Evolutionary conservation across 2,329 filamentous ascomycete species (phyloP).

Genomic region (Huntiella bhutanensis): DNA sequence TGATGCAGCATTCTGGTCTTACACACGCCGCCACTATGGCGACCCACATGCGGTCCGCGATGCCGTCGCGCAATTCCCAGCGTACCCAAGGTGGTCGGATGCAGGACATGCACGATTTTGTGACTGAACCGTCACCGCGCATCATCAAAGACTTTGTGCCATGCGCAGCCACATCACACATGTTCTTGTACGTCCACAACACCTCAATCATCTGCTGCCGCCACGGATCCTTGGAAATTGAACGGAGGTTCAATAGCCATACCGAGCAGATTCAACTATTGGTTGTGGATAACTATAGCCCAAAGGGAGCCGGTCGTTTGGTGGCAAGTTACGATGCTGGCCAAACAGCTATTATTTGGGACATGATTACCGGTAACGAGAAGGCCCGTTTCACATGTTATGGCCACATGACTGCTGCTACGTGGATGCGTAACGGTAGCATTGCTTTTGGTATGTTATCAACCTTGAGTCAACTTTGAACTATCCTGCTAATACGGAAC

Average conservation of each 20-base stretch:
- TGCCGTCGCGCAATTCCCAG: slow-evolving; percentile 5
- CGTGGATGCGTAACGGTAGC: slow-evolving; percentile 95
- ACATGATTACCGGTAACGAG: slow-evolving; percentile 78
- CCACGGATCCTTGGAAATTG: slow-evolving; percentile 79
- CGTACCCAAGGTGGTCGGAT: slow-evolving; percentile 2
- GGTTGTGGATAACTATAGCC: slow-evolving; percentile 78
- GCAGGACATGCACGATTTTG: slow-evolving; percentile 9
- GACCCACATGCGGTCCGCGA: slow-evolving; percentile 1
- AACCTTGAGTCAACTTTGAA: neutral
- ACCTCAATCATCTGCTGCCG: slow-evolving; percentile 70
- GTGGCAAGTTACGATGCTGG: slow-evolving; percentile 86
- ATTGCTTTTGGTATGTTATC: slow-evolving; percentile 53
- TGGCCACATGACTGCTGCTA: slow-evolving; percentile 63
- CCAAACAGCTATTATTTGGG: slow-evolving; percentile 91
- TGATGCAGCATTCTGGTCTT: no score
- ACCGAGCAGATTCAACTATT: slow-evolving; percentile 68
- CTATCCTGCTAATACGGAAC: slow-evolving; percentile 12
- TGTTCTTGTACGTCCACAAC: slow-evolving; percentile 77
- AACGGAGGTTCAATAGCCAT: slow-evolving; percentile 70
- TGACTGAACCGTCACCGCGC: slow-evolving; percentile 1
- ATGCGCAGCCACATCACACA: slow-evolving; percentile 75
- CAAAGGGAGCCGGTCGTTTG: slow-evolving; percentile 55
- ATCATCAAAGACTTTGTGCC: slow-evolving; percentile 50
- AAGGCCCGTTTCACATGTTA: slow-evolving; percentile 90
- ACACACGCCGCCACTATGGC: slow-evolving; percentile 2